These are phyloP conservation scores for Trichosphaerium sp. DNA, from an alignment of 78 protist genomes.

Conservation along the genomic window DNA sequence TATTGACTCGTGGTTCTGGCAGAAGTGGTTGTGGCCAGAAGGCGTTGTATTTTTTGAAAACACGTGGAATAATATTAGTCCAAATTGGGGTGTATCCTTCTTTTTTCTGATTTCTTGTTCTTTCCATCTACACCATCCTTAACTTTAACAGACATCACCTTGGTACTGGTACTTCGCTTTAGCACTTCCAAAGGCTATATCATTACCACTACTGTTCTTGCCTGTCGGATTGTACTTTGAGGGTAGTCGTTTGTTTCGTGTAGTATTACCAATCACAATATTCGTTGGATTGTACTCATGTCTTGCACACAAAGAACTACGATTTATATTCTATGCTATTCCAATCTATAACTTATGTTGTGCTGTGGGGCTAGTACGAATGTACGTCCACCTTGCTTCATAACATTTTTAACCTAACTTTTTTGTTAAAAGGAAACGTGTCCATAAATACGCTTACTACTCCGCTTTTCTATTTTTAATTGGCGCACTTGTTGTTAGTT, in stretches of 20 bases:
- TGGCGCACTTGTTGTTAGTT: neutral
- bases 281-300: conserved; percentile 59
- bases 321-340: conserved; percentile 69
- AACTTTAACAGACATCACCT: conserved; percentile 13
- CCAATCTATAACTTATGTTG: conserved; percentile 54
- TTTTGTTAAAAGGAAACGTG: neutral
- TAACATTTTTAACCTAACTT: neutral
- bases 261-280: neutral
- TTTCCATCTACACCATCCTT: neutral
- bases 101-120: neutral
- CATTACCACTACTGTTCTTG: neutral
- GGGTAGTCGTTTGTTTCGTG: neutral
- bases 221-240: neutral
- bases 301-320: conserved; percentile 82
- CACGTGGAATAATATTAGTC: conserved; percentile 46
- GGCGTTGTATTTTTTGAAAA: conserved; percentile 74
- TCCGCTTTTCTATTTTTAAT: neutral
- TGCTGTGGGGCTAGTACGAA: conserved; percentile 12
- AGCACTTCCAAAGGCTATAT: conserved; percentile 66
- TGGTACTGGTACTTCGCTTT: conserved; percentile 67
- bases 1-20: conserved; percentile 72
- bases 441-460: neutral
- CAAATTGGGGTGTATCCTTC: conserved; percentile 59
- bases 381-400: neutral
- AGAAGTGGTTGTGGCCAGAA: conserved; percentile 72